Percentiles rank a stretch among this genome's conserved stretches.
These are phyloP conservation scores for Casuarina cunninghamiana DNA, from an alignment of 306 rosid species.

Conservation along the genomic window DNA sequence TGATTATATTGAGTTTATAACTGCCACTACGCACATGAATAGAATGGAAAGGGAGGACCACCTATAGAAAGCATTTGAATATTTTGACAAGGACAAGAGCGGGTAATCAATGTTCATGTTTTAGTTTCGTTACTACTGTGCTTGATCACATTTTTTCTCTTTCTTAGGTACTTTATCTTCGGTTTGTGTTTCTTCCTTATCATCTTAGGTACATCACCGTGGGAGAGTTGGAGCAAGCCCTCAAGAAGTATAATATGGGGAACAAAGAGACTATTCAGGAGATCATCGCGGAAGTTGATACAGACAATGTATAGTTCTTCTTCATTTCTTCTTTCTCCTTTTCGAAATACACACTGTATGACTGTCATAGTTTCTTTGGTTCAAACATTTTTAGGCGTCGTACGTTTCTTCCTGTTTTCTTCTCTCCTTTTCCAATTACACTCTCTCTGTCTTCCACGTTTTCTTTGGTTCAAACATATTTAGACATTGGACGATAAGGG, in stretches of 20 bases:
- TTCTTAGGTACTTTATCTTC: conserved; percentile 1
- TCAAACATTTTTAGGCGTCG: too few species aligned
- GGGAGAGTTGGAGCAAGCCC: conserved; percentile 90
- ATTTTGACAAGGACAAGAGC: conserved; percentile 89
- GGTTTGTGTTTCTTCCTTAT: conserved; percentile 24
- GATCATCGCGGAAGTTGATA: conserved; percentile 93
- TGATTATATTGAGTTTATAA: conserved; percentile 90
- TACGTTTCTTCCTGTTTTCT: too few species aligned
- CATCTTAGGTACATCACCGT: conserved; percentile 66
- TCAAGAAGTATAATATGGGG: conserved; percentile 88
- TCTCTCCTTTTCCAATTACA: too few species aligned
- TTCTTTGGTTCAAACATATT: too few species aligned
- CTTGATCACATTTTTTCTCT: neutral
- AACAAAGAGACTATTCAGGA: conserved; percentile 91
- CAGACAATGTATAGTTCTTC: conserved; percentile 61
- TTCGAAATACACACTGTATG: neutral
- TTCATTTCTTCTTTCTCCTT: conserved; percentile 9
- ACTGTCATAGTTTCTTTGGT: too few species aligned
- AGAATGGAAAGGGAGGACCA: conserved; percentile 95
- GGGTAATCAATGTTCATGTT: conserved; percentile 50
- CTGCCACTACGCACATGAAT: conserved; percentile 96
- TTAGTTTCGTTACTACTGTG: neutral
- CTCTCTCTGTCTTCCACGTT: too few species aligned
- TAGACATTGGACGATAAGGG: too few species aligned
- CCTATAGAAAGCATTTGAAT: conserved; percentile 84